Conservation (phyloP, 192 early-diverging fungal genomes). For the Entomortierella chlamydospora region DNA sequence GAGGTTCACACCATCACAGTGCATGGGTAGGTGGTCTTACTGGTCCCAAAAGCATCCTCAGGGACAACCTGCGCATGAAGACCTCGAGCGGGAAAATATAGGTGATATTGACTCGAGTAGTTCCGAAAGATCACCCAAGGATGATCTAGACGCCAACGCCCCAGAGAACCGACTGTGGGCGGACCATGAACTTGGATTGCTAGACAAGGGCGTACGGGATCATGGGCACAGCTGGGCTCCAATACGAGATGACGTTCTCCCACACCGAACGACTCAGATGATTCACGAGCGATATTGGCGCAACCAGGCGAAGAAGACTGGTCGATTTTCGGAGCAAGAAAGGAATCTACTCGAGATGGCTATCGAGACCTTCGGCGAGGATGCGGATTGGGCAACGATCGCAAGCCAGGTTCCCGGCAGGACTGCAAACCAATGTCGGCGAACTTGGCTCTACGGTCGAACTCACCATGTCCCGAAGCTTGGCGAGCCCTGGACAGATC, state of each 20-base stretch:
- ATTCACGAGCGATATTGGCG: slow-evolving; percentile 36
- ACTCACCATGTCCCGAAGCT: slow-evolving; percentile 31
- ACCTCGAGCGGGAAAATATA: neutral
- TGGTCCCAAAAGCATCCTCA: slow-evolving; percentile 23
- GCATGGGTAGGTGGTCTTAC: slow-evolving; percentile 24
- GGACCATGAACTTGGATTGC: slow-evolving; percentile 25
- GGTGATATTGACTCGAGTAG: no score
- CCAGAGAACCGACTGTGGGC: slow-evolving; percentile 16
- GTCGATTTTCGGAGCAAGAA: slow-evolving; percentile 29
- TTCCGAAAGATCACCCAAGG: neutral
- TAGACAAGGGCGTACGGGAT: slow-evolving; percentile 21
- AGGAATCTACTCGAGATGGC: slow-evolving; percentile 28
- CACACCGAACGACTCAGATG: slow-evolving; percentile 37
- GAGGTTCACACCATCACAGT: slow-evolving; percentile 22
- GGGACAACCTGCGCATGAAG: neutral
- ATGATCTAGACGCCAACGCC: neutral
- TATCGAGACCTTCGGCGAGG: slow-evolving; percentile 38
- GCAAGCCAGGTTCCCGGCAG: slow-evolving; percentile 42
- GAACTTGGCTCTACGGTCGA: slow-evolving; percentile 33
- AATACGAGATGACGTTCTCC: slow-evolving; percentile 25
- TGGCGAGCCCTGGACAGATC: slow-evolving; percentile 41
- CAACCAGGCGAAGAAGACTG: slow-evolving; percentile 33
- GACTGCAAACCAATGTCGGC: slow-evolving; percentile 34
- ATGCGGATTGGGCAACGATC: slow-evolving; percentile 32
- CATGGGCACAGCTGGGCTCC: slow-evolving; percentile 26